Evolutionary conservation across 2,329 filamentous ascomycete genomes (phyloP), one percentile per base, ranked within the genome.

Genomic region (Colletotrichum salicis): DNA sequence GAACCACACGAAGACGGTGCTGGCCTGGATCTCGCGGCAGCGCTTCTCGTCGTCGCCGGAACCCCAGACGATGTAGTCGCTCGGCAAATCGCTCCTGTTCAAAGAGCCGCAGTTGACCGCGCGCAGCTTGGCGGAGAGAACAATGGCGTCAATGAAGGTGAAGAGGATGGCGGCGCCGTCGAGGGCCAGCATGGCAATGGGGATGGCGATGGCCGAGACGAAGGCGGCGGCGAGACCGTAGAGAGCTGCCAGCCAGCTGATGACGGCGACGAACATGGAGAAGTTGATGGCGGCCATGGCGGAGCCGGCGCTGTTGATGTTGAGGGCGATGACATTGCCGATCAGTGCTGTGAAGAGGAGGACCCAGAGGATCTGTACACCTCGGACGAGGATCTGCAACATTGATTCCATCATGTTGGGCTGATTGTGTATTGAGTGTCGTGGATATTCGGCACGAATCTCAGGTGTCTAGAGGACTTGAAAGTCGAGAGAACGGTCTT

Each of bases 1-100:
- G 83, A 95, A 95, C 92, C 92, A 96, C 82, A 94, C 87, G 84
- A 96, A 96, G 48, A 89, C 92, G 41, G 89, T 90, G 73, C 89
- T 88, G 48, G 93, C 93, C 84, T 95, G 93, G 19, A 94, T 88
- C 82, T 94, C 90, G 74, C 89, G 90, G 83, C 93, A 95, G 75
- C 92, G 88, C 84, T 91, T 90, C 79, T 85, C 80, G 71, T 87
- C 84, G 80, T 91, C 79, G 73, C 74, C 72, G 57, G 90, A 91
- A 69, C 91, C 91, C 79, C 87, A 92, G 31, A 86, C 91, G 78
- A 93, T 89, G 82, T 86, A 88, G 80, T 88, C 87, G 76, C 75
- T 54, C 35, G 80, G 77, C 54, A 82, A 74, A 69, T 78, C 73
- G 29, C 37, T 11, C 15, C 31, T n/a, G 54, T 80, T 59, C 64